Percentiles rank a stretch among this genome's conserved stretches.
phyloP scores from a whole-genome alignment of 768 basidiomycete species.

The Suillus occidentalis region DNA sequence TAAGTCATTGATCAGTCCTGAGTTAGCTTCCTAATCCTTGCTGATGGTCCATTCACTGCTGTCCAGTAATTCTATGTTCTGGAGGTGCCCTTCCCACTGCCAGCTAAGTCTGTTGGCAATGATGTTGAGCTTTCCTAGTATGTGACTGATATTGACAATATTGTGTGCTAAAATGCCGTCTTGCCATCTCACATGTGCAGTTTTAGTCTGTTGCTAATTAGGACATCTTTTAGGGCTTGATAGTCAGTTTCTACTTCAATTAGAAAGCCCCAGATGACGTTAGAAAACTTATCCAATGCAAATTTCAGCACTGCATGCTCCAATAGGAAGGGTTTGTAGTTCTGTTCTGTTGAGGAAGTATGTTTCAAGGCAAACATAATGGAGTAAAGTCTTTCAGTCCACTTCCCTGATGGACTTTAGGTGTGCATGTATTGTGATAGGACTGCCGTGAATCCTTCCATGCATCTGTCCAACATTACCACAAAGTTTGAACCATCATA shows the following conservation, averaged over 20 bases:
- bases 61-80: background rate
- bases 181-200: conserved; percentile 27
- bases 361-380: background rate
- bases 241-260: too few relatives aligned
- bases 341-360: background rate
- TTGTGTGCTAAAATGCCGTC: conserved; percentile 27
- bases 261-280: too few relatives aligned
- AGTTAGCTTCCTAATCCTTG: too few relatives aligned
- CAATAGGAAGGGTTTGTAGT: background rate
- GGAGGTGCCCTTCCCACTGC: conserved; percentile 6
- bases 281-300: too few relatives aligned
- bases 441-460: conserved; percentile 19
- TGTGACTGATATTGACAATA: conserved; percentile 14
- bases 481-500: conserved; percentile 20
- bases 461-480: conserved; percentile 22
- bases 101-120: background rate
- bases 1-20: background rate
- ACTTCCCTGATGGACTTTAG: background rate
- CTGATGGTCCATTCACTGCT: background rate
- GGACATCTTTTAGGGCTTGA: background rate
- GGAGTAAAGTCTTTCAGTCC: background rate
- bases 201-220: conserved; percentile 26
- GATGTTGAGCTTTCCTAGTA: background rate
- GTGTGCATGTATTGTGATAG: conserved; percentile 14
- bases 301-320: too few relatives aligned